These are phyloP conservation scores for Phytopythium boreale DNA, from an alignment of 352 stramenopile genomes.

Conservation along the genomic window DNA sequence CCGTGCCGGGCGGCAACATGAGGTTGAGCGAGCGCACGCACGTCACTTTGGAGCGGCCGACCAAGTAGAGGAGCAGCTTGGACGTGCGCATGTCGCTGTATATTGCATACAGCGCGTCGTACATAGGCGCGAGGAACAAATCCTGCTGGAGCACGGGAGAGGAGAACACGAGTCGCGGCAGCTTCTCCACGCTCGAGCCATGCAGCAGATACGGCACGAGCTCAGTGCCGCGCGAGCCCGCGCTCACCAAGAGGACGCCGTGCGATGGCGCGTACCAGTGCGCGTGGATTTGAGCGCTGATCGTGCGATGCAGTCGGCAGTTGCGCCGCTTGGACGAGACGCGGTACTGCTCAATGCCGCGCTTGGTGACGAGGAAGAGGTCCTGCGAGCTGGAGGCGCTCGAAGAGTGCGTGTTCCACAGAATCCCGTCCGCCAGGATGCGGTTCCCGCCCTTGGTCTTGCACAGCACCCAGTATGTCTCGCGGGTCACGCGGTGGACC, in stretches of 20 bases:
- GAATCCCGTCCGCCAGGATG: constrained; percentile 49
- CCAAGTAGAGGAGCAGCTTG: constrained; percentile 72
- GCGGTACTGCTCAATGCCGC: constrained; percentile 76
- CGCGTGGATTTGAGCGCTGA: constrained; percentile 59
- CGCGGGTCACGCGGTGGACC: constrained; percentile 34
- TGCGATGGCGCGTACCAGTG: constrained; percentile 73
- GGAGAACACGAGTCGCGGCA: constrained; percentile 72
- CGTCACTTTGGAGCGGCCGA: constrained; percentile 55
- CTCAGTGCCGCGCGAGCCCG: constrained; percentile 71
- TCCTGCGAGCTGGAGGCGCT: constrained; percentile 54
- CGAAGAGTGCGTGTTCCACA: constrained; percentile 64
- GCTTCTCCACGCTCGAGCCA: constrained; percentile 56
- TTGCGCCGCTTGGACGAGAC: constrained; percentile 53
- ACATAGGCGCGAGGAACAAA: constrained; percentile 64
- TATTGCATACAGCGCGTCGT: constrained; percentile 62
- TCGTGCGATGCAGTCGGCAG: constrained; percentile 51
- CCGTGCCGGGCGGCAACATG: constrained; percentile 54
- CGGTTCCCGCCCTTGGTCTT: constrained; percentile 60
- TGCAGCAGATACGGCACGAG: constrained; percentile 70
- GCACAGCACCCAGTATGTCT: constrained; percentile 72
- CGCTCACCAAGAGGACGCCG: constrained; percentile 64
- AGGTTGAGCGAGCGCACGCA: constrained; percentile 77
- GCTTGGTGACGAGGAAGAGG: constrained; percentile 69
- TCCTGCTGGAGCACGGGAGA: constrained; percentile 44
- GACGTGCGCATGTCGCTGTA: constrained; percentile 54